phyloP scores from a whole-genome alignment of 768 basidiomycete species.

The Rhizopogon vesiculosus region DNA sequence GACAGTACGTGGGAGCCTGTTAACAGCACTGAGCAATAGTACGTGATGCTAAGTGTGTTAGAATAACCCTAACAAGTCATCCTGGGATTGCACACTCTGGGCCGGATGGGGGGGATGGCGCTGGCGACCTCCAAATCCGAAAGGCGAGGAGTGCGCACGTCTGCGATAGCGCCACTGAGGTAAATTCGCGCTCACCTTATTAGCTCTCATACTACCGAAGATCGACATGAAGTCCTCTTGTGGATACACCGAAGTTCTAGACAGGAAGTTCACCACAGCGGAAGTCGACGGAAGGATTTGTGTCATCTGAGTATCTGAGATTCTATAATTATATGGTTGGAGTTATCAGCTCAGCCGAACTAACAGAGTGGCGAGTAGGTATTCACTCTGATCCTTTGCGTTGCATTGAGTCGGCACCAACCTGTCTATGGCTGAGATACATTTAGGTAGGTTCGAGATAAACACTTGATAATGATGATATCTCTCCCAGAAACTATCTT shows the following conservation, averaged over 20 bases:
- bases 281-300: slow-evolving; percentile 66
- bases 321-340: slow-evolving; percentile 24
- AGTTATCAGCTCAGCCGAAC: not conserved
- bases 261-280: slow-evolving; percentile 69
- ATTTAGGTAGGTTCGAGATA: no score
- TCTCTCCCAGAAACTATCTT: no score
- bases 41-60: slow-evolving; percentile 16
- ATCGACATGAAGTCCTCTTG: slow-evolving; percentile 92
- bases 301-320: slow-evolving; percentile 71
- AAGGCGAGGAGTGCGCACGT: slow-evolving; percentile 5
- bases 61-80: slow-evolving; percentile 55
- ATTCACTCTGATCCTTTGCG: slow-evolving; percentile 58
- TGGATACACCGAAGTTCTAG: slow-evolving; percentile 82
- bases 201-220: slow-evolving; percentile 56
- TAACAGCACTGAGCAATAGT: not conserved
- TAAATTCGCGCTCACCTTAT: slow-evolving; percentile 9
- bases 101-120: slow-evolving; percentile 3
- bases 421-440: no score
- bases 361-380: not conserved
- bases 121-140: slow-evolving; percentile 16
- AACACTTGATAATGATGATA: no score
- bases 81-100: slow-evolving; percentile 31
- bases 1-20: not conserved
- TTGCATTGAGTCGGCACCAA: slow-evolving; percentile 53
- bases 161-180: slow-evolving; percentile 4